A percentile compares a stretch with the other conserved stretches of the same genome.
Conservation (phyloP, 352 stramenopile genomes). For the Globisporangium iwayamae region DNA sequence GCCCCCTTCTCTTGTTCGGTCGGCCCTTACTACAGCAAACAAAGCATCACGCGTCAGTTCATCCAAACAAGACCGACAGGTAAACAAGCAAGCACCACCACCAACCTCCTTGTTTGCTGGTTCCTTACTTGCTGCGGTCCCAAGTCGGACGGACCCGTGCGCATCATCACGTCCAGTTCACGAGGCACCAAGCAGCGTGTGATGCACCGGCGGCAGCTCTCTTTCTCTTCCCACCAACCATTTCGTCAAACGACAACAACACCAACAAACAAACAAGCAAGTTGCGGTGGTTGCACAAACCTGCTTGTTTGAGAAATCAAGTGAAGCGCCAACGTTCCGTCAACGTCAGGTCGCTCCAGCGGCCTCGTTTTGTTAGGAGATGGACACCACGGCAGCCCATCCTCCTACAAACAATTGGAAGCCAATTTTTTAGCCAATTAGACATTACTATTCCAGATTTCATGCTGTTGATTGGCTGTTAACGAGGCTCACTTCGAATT, state of each 20-base stretch:
- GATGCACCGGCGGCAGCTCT: not conserved
- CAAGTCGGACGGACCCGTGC: conserved; percentile 5
- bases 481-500: not conserved
- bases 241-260: not conserved
- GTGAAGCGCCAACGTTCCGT: not conserved
- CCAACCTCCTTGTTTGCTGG: not conserved
- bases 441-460: not conserved
- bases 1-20: not conserved
- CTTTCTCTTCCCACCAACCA: not conserved
- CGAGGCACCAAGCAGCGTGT: not conserved
- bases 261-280: not conserved
- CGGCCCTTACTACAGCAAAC: not conserved
- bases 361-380: not conserved
- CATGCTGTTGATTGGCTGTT: not conserved
- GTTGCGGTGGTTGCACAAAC: conserved; percentile 4
- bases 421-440: not conserved
- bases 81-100: not conserved
- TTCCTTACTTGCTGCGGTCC: not conserved
- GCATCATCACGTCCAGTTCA: not conserved
- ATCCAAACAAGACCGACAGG: not conserved
- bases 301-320: conserved; percentile 6
- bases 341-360: not conserved
- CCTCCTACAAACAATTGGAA: not conserved
- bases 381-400: not conserved
- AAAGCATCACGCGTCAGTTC: conserved; percentile 2